phyloP scores from a whole-genome alignment of 208 protist species.

The Trypanosomatidae sp. region DNA sequence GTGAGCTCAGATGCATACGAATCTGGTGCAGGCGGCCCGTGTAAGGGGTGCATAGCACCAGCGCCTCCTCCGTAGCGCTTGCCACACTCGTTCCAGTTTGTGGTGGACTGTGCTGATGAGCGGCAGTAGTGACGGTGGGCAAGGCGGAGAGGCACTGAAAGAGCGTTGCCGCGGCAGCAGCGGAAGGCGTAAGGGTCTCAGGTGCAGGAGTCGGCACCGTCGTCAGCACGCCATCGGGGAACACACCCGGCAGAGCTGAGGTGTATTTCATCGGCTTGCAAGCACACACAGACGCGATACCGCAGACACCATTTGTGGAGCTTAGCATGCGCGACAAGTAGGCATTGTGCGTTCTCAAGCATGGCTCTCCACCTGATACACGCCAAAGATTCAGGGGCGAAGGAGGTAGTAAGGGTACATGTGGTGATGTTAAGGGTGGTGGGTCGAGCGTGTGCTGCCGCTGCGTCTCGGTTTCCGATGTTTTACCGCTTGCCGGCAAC shows the following conservation, averaged over 20 bases:
- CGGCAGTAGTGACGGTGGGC: background rate
- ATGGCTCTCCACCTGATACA: slow-evolving; percentile 10
- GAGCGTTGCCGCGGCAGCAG: slow-evolving; percentile 19
- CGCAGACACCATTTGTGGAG: background rate
- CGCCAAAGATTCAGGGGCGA: background rate
- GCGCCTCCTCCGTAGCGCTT: slow-evolving; percentile 4
- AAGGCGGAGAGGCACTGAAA: slow-evolving; percentile 8
- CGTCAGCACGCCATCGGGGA: slow-evolving; percentile 19
- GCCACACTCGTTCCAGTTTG: background rate
- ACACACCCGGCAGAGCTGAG: background rate
- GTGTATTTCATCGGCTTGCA: background rate
- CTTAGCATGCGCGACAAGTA: background rate
- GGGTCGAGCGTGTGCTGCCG: background rate
- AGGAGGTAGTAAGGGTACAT: background rate
- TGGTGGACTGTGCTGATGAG: background rate
- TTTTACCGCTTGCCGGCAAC: background rate
- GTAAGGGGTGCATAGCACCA: slow-evolving; percentile 87
- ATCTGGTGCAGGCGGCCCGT: slow-evolving; percentile 94
- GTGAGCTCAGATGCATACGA: slow-evolving; percentile 72
- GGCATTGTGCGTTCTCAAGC: slow-evolving; percentile 12
- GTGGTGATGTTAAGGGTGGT: background rate
- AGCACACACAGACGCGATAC: background rate
- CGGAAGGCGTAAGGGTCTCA: background rate
- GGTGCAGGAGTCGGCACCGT: slow-evolving; percentile 2
- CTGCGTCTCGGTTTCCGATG: background rate